Conservation (phyloP, 23 red algal species). For the Gracilaria caudata region DNA sequence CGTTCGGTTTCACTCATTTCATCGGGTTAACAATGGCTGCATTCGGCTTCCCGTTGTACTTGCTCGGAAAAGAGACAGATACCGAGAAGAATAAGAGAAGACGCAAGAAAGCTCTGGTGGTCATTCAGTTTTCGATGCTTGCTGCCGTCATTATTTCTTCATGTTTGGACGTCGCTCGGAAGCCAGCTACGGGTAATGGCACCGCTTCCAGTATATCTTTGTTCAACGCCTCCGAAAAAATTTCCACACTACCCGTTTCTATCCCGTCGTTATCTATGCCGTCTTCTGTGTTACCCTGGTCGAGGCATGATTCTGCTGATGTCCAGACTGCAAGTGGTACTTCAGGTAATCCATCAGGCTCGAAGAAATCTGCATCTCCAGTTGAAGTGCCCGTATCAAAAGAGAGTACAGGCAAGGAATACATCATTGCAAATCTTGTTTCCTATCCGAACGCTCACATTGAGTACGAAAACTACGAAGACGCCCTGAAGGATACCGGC, state of each 20-base stretch:
- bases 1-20: background rate
- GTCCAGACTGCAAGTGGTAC: background rate
- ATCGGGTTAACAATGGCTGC: slow-evolving; percentile 16
- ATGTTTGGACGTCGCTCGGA: background rate
- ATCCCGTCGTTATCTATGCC: background rate
- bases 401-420: background rate
- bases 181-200: background rate
- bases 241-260: slow-evolving; percentile 12
- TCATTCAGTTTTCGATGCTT: background rate
- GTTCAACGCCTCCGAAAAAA: background rate
- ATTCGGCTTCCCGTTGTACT: slow-evolving; percentile 23
- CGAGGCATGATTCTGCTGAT: background rate
- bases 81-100: background rate
- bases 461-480: background rate
- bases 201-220: background rate
- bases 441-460: background rate
- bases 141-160: background rate
- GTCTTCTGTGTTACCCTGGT: background rate
- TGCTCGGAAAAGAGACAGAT: slow-evolving; percentile 13
- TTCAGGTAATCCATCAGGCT: background rate
- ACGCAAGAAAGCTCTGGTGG: background rate
- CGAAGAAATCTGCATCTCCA: background rate
- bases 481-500: slow-evolving; percentile 6
- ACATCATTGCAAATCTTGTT: background rate
- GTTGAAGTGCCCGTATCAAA: background rate